These are phyloP conservation scores for Dittrichia graveolens DNA, from an alignment of 129 eudicot species.

Conservation along the genomic window DNA sequence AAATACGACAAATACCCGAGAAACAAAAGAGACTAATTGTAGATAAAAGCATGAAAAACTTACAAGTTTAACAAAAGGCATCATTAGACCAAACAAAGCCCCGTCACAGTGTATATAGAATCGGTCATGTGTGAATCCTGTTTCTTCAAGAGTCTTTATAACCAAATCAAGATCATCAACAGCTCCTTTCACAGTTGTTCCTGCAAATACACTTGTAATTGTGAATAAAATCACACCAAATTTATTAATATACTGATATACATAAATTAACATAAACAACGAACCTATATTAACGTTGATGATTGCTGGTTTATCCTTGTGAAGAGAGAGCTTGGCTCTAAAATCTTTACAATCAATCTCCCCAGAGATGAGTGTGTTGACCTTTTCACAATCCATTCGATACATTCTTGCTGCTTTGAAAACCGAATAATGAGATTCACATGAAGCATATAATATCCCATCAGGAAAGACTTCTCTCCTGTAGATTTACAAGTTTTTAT, in stretches of 20 bases:
- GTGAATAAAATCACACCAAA: not conserved
- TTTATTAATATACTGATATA: constrained; percentile 1
- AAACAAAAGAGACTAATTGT: not conserved
- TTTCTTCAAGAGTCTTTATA: constrained; percentile 84
- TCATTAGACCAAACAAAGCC: constrained; percentile 94
- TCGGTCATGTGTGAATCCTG: constrained; percentile 81
- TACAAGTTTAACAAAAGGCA: constrained; percentile 95
- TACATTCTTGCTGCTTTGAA: constrained; percentile 99
- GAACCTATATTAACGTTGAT: constrained; percentile 89
- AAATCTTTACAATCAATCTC: constrained; percentile 94
- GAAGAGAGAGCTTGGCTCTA: constrained; percentile 55
- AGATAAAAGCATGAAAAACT: constrained; percentile 22
- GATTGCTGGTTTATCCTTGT: constrained; percentile 93
- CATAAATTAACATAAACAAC: constrained; percentile 17
- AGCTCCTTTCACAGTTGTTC: constrained; percentile 99
- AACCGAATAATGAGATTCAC: constrained; percentile 89
- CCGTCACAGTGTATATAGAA: constrained; percentile 99
- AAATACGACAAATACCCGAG: not conserved
- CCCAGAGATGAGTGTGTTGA: constrained; percentile 73
- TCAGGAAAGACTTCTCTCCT: constrained; percentile 98
- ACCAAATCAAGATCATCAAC: constrained; percentile 99
- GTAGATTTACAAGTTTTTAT: constrained; percentile 27
- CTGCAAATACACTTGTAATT: constrained; percentile 39
- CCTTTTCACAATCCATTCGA: constrained; percentile 89
- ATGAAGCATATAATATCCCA: constrained; percentile 84